Base-by-base conservation (phyloP, 2,329 filamentous ascomycete genomes). In the Colletotrichum sp. region DNA sequence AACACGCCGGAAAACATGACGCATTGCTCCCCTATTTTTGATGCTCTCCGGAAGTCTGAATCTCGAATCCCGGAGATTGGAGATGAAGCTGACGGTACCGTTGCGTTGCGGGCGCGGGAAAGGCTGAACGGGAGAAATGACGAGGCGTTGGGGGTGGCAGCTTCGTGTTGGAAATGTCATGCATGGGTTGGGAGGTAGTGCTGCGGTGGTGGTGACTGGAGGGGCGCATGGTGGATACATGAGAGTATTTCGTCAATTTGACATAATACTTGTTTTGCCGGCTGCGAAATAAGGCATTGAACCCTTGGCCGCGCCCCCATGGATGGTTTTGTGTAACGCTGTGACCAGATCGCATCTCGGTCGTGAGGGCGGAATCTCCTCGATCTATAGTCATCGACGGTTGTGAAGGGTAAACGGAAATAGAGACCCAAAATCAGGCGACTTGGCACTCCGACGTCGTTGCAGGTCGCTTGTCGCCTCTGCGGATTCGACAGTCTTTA, bases 161-260 rank as follows among this genome's bases (percentile, higher is more conserved):
- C 62, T 71, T 36, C 36, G 22, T 62, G 66, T 22, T 32, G 19
- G 22, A 62, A 30, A 27, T 29, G 44, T 32, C 16, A 74, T 57
- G 44, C 66, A 64, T 30, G n/a, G 36, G 8, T 34, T 49, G 44
- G 44, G n/a, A 25, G 9, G 30, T 29, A 9, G 12, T 25, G 66
- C 49, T 39, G 39, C 2, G 19, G 39, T 22, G 39, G 39, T 49
- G 39, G 39, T 59, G n/a, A 69, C 52, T 61, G 49, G 64, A 68
- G 61, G 57, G 30, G 44, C 44, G 44, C 44, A 52, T 66, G 44
- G 71, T 70, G 72, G 67, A 39, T 25, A 65, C 44, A 22, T 13
- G 22, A 52, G 44, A 49, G 27, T 36, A 49, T 68, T 65, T 72
- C 69, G 63, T 69, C 73, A 44, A 73, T 9, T 55, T 69, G 73